Base-by-base conservation (phyloP, 768 basidiomycete genomes). In the Phylloporus rhodoxanthus region DNA sequence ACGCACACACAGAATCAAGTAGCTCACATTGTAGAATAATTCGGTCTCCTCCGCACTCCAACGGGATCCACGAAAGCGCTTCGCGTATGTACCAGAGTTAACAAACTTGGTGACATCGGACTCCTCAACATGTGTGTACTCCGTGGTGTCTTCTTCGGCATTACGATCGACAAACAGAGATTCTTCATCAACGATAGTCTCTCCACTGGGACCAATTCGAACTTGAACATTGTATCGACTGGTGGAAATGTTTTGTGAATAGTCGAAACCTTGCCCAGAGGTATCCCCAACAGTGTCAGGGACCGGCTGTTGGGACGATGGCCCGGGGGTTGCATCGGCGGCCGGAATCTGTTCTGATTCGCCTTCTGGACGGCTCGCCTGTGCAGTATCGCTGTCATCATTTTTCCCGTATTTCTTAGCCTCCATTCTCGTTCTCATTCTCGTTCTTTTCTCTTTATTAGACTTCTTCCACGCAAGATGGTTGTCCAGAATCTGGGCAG, bases 1-100 rank as follows among this genome's bases (percentile, higher is more conserved):
- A 43, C 15, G 29, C 43, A 51, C 30, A 9, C 43, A 40, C 45
- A 29, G 10, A 9, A 41, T 37, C 11, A 17, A 37, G 33, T 14
- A 26, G 67, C 84, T 57, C 59, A 92, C 91, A 51, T 91, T 77
- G 64, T 81, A 95, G 64, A 95, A 95, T 17, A 84, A 65, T 48
- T 92, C 91, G 0, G 92, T 95, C 67, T 94, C 92, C 52, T 86
- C 87, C n/a, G 78, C 79, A 63, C 81, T 85, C 92, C 93, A 95
- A 17, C 91, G 81, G 14, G 85, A 84, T 9, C 87, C 86, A n/a
- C 84, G 78, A 50, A 78, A 81, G 52, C 85, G 84, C 68, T 82
- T 91, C 45, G 85, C 80, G 64, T 91, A 91, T 1, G 87, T 84
- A 20, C 76, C 78, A 17, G 86, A 87, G 64, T 93, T 95, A 48